phyloP scores from a whole-genome alignment of 2,329 filamentous ascomycete species.

The Curvularia sp. region DNA sequence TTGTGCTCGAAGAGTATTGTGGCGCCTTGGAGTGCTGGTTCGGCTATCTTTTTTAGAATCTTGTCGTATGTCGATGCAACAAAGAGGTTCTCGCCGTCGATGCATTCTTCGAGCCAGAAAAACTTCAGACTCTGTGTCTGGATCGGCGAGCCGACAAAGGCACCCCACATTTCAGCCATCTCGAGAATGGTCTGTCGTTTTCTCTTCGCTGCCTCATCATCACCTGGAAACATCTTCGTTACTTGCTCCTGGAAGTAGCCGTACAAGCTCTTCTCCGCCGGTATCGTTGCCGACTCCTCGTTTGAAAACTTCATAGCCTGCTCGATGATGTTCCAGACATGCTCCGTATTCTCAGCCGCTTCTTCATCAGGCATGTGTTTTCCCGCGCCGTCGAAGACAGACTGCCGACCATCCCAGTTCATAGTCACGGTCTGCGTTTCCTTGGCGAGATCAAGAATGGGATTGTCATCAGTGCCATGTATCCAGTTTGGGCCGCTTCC shows the following conservation, averaged over 20 bases:
- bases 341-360: conserved; percentile 51
- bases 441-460: conserved; percentile 70
- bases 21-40: conserved; percentile 62
- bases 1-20: conserved; percentile 59
- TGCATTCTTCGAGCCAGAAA: conserved; percentile 80
- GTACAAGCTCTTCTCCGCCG: conserved; percentile 60
- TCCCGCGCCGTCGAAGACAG: conserved; percentile 65
- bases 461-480: conserved; percentile 74
- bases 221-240: conserved; percentile 50
- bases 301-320: conserved; percentile 73
- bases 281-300: conserved; percentile 60
- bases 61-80: conserved; percentile 66
- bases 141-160: conserved; percentile 71
- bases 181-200: conserved; percentile 60
- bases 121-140: conserved; percentile 73
- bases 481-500: conserved; percentile 79
- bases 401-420: conserved; percentile 62
- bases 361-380: conserved; percentile 55
- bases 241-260: conserved; percentile 64
- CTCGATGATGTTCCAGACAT: conserved; percentile 73
- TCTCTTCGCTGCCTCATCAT: conserved; percentile 49
- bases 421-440: conserved; percentile 63
- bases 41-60: conserved; percentile 66
- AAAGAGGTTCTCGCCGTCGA: conserved; percentile 73
- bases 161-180: conserved; percentile 71